Evolutionary conservation across 306 rosid genomes (phyloP), one percentile per base, ranked within the genome.

Genomic region (Rosa multiflora): DNA sequence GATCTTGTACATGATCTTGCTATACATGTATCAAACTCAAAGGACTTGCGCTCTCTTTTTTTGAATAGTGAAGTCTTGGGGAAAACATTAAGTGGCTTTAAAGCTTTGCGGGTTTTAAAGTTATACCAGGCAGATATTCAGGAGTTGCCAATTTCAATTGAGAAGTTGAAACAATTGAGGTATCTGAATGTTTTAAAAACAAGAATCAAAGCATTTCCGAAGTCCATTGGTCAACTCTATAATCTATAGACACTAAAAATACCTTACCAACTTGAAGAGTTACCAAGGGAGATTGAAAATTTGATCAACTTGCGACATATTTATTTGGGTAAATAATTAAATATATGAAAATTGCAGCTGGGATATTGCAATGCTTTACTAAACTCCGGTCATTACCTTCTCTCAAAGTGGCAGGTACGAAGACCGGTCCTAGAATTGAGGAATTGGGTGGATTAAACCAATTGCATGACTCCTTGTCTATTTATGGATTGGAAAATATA

Each of bases 271-370:
- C 76, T 72, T 32, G 6, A 35, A 17, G n/a, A 15, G 76, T 72
- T 51, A 9, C 76, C 32, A 2, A 51, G 4, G 15, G 63, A 72
- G 20, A 1, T 72, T 21, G 29, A 12, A 35, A 72, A 35, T 35
- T 20, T 72, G 64, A 72, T 72, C 48, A 72, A 32, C 32, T 52
- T 72, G 63, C 14, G 64, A 52, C 64, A 72, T 72, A 9, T 72
- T 10, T 72, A 72, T 32, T 52, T 35, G 20, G 32, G 13, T 5
- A 0, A 10, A n/a, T n/a, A n/a, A n/a, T n/a, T n/a, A n/a, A n/a
- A 10, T 1, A 4, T 17, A 1, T 8, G 0, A 26, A 72, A 51
- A 17, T 72, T 72, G 47, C 32, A 4, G 12, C 39, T 72, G 76
- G 64, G 35, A 37, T 72, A 10, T 11, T 61, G 17, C 29, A 17